These are phyloP conservation scores for Dendrobium nobile DNA, from an alignment of 106 monocot genomes.

Conservation along the genomic window DNA sequence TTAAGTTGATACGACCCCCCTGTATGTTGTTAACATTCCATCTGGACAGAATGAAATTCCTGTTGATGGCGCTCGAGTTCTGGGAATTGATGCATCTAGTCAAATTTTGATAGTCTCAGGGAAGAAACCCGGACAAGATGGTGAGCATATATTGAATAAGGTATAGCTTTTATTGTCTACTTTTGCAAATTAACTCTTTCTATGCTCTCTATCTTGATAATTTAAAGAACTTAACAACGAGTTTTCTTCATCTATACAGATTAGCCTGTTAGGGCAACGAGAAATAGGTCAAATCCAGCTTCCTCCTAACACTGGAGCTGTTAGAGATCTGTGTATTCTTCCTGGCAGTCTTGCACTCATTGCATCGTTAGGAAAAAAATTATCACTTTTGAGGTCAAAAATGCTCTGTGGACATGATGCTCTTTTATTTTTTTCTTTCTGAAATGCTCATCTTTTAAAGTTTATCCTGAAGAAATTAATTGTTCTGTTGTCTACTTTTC, in stretches of 20 bases:
- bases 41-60: constrained; percentile 48
- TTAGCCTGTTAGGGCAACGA: constrained; percentile 42
- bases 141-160: constrained; percentile 64
- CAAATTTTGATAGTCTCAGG: constrained; percentile 54
- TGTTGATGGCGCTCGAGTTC: constrained; percentile 66
- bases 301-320: constrained; percentile 54
- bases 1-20: background rate
- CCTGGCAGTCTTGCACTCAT: constrained; percentile 54
- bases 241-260: constrained; percentile 26
- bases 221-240: background rate
- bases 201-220: background rate
- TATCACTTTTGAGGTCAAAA: constrained; percentile 74
- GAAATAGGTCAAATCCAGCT: constrained; percentile 55
- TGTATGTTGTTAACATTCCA: background rate
- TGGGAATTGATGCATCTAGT: constrained; percentile 63
- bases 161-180: constrained; percentile 20
- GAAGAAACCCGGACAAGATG: constrained; percentile 32
- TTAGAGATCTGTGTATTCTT: constrained; percentile 68
- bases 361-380: constrained; percentile 77
- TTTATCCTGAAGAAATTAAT: background rate
- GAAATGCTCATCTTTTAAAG: background rate
- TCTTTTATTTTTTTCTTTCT: background rate
- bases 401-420: background rate
- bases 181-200: background rate
- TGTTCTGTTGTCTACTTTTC: constrained; percentile 26